Percentiles rank a stretch among this genome's conserved stretches.
Conservation (phyloP, 75 land plant species). For the Pinus tabuliformis region DNA sequence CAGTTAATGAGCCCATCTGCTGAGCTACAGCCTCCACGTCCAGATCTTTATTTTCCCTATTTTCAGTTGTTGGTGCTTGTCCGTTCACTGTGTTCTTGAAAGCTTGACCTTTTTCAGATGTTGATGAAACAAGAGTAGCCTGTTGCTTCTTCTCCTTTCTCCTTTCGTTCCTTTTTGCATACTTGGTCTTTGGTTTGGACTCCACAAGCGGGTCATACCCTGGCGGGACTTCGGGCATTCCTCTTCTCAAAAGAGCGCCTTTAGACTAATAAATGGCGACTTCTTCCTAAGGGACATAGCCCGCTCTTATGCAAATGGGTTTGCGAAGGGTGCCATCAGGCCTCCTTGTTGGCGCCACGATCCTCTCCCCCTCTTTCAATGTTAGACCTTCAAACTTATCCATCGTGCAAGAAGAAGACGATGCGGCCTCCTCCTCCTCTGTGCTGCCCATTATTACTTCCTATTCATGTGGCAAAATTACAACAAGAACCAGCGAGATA, state of each 20-base stretch:
- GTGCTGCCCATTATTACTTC: too few species aligned
- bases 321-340: slow-evolving; percentile 96
- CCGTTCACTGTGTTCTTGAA: slow-evolving; percentile 2
- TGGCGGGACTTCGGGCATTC: slow-evolving; percentile 56
- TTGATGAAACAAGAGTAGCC: neutral
- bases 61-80: slow-evolving; percentile 5
- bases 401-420: too few species aligned
- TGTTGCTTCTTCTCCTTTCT: slow-evolving; percentile 86
- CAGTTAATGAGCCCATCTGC: slow-evolving; percentile 11
- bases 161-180: slow-evolving; percentile 92
- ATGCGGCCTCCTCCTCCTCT: too few species aligned
- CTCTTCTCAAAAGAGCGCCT: slow-evolving; percentile 73
- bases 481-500: too few species aligned
- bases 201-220: slow-evolving; percentile 69
- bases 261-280: slow-evolving; percentile 97
- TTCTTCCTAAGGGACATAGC: slow-evolving; percentile 94
- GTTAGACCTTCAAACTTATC: neutral
- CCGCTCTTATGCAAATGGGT: slow-evolving; percentile 89
- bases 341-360: slow-evolving; percentile 76
- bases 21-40: neutral
- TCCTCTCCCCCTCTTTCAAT: slow-evolving; percentile 65
- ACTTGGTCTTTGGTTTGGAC: slow-evolving; percentile 80
- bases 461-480: too few species aligned
- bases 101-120: neutral
- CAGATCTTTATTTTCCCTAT: slow-evolving; percentile 3